Evolutionary conservation across 768 basidiomycete genomes (phyloP).

Genomic region (Plicaturopsis crispa): DNA sequence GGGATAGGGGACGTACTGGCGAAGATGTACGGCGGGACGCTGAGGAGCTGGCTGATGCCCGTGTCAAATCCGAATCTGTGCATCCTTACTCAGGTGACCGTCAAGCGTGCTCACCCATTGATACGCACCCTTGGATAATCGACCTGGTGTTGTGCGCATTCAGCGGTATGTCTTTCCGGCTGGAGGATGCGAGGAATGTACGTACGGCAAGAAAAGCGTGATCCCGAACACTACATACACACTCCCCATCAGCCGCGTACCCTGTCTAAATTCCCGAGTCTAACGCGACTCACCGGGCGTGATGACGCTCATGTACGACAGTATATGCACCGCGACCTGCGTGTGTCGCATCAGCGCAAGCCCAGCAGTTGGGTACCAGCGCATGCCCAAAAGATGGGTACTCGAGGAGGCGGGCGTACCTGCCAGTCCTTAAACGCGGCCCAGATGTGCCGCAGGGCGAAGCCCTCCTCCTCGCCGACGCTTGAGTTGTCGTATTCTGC

Average conservation of each 20-base stretch:
- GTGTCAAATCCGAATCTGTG: not conserved
- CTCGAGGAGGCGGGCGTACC: slow-evolving; percentile 3
- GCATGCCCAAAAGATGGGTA: no score
- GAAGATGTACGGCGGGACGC: slow-evolving; percentile 48
- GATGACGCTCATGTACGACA: slow-evolving; percentile 52
- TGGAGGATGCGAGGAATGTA: no score
- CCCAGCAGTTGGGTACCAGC: no score
- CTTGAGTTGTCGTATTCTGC: slow-evolving; percentile 49
- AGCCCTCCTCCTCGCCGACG: slow-evolving; percentile 55
- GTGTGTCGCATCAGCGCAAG: no score
- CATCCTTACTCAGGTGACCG: no score
- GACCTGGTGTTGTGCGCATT: no score
- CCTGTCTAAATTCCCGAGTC: no score
- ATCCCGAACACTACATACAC: slow-evolving; percentile 47
- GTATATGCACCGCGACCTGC: slow-evolving; percentile 42
- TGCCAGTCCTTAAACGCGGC: slow-evolving; percentile 61
- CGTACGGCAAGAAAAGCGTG: slow-evolving; percentile 64
- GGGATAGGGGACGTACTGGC: slow-evolving; percentile 35
- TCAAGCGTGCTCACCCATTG: no score
- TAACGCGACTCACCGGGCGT: slow-evolving; percentile 48
- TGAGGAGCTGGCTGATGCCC: not conserved
- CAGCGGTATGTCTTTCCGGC: no score
- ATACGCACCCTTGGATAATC: no score
- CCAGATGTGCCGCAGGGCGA: slow-evolving; percentile 44
- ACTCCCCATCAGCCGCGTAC: not conserved